A percentile compares a stretch with the other conserved stretches of the same genome.
Conservation (phyloP, 1,284 basidiomycete species). For the Ustanciosporium gigantosporum region DNA sequence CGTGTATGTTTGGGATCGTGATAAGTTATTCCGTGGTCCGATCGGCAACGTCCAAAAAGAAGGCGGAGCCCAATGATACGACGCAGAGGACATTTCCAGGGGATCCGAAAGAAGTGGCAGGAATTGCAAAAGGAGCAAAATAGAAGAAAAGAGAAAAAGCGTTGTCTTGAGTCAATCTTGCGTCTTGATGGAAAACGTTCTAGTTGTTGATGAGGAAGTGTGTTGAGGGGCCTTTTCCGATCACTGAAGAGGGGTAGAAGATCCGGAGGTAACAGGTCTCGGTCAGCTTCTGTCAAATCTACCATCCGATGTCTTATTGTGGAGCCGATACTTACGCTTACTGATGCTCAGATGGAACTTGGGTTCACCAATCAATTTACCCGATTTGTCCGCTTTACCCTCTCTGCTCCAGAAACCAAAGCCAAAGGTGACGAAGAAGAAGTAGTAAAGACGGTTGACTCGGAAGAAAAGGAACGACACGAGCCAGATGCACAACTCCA, state of each 20-base stretch:
- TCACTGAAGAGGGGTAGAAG: neutral
- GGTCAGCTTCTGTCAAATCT: too few relatives aligned
- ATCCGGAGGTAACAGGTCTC: too few relatives aligned
- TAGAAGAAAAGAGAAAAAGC: too few relatives aligned
- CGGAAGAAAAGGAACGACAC: slow-evolving; percentile 52
- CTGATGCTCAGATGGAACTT: slow-evolving; percentile 45
- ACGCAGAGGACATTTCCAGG: too few relatives aligned
- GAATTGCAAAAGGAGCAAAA: too few relatives aligned
- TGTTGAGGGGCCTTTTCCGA: slow-evolving; percentile 31
- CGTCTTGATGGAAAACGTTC: too few relatives aligned
- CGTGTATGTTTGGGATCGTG: too few relatives aligned
- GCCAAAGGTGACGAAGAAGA: slow-evolving; percentile 55
- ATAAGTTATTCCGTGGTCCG: too few relatives aligned
- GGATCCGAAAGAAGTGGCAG: too few relatives aligned
- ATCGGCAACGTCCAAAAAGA: too few relatives aligned
- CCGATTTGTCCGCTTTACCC: slow-evolving; percentile 28
- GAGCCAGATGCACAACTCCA: slow-evolving; percentile 64
- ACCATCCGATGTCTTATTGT: neutral
- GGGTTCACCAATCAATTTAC: slow-evolving; percentile 29
- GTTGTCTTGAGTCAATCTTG: too few relatives aligned
- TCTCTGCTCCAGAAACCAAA: slow-evolving; percentile 52
- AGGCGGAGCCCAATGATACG: too few relatives aligned
- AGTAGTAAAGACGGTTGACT: slow-evolving; percentile 37
- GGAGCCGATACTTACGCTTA: slow-evolving; percentile 12
- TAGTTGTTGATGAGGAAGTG: slow-evolving; percentile 28